Conservation (phyloP, 2,329 filamentous ascomycete genomes). For the Fusarium sp. region DNA sequence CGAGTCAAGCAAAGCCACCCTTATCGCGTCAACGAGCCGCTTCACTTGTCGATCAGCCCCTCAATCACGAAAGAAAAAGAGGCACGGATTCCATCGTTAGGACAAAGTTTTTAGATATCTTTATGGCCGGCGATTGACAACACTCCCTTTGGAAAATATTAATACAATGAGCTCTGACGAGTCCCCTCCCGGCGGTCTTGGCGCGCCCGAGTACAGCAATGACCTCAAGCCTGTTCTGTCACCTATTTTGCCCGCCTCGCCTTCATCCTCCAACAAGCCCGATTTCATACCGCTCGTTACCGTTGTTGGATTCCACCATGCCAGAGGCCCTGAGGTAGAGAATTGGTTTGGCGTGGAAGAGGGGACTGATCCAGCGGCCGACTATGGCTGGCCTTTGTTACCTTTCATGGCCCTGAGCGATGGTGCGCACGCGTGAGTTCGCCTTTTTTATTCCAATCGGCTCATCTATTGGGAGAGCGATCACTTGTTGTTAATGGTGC, state of each 20-base stretch:
- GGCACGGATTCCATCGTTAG: background rate
- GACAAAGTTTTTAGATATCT: slow-evolving; percentile 15
- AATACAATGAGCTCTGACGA: slow-evolving; percentile 48
- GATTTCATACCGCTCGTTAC: slow-evolving; percentile 76
- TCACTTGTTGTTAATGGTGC: slow-evolving; percentile 10
- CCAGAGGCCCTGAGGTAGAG: slow-evolving; percentile 91
- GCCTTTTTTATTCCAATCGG: background rate
- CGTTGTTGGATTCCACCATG: slow-evolving; percentile 87
- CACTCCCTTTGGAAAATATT: background rate
- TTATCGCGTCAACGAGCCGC: slow-evolving; percentile 21
- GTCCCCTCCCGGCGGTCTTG: slow-evolving; percentile 34
- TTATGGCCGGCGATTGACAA: slow-evolving; percentile 38
- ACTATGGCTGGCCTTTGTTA: slow-evolving; percentile 90
- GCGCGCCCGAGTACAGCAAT: slow-evolving; percentile 39
- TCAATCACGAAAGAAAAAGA: background rate
- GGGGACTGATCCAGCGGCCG: slow-evolving; percentile 78
- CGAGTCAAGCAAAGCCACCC: slow-evolving; percentile 18
- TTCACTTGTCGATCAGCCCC: background rate
- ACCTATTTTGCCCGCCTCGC: slow-evolving; percentile 48
- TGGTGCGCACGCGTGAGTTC: slow-evolving; percentile 87
- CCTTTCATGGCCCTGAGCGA: slow-evolving; percentile 98
- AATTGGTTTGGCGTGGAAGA: slow-evolving; percentile 84
- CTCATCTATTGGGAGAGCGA: background rate
- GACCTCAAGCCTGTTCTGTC: slow-evolving; percentile 48
- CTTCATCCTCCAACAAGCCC: slow-evolving; percentile 46